Evolutionary conservation across 306 rosid species (phyloP).

Genomic region (Carpinus fangiana): DNA sequence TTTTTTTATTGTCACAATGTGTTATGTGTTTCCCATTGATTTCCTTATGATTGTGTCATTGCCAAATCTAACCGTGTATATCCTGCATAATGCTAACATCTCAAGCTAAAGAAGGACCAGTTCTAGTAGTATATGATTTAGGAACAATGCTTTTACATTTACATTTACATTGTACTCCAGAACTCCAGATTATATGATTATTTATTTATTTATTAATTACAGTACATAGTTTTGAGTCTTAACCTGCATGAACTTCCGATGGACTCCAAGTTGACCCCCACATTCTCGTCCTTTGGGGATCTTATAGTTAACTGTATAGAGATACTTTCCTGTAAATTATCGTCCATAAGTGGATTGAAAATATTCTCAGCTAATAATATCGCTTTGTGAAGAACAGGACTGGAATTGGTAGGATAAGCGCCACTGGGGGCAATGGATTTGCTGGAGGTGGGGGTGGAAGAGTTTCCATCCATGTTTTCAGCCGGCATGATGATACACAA

Average conservation of each 20-base stretch:
- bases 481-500: constrained; percentile 70
- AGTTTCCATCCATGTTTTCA: constrained; percentile 71
- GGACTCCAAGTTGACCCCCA: background rate
- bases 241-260: background rate
- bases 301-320: background rate
- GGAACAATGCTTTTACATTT: background rate
- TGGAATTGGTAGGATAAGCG: constrained; percentile 83
- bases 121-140: background rate
- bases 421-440: constrained; percentile 86
- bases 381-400: constrained; percentile 69
- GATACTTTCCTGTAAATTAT: constrained; percentile 1
- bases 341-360: constrained; percentile 31
- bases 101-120: background rate
- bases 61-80: background rate
- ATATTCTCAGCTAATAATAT: constrained; percentile 33
- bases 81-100: background rate
- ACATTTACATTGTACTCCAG: background rate
- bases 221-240: background rate
- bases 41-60: background rate
- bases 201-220: background rate
- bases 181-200: background rate
- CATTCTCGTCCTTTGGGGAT: constrained; percentile 1
- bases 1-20: constrained; percentile 6
- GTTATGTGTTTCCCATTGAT: background rate
- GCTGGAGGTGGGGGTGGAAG: constrained; percentile 99